Base-by-base conservation (phyloP, 371 early-diverging fungal genomes). In the Rhizopus sp. region DNA sequence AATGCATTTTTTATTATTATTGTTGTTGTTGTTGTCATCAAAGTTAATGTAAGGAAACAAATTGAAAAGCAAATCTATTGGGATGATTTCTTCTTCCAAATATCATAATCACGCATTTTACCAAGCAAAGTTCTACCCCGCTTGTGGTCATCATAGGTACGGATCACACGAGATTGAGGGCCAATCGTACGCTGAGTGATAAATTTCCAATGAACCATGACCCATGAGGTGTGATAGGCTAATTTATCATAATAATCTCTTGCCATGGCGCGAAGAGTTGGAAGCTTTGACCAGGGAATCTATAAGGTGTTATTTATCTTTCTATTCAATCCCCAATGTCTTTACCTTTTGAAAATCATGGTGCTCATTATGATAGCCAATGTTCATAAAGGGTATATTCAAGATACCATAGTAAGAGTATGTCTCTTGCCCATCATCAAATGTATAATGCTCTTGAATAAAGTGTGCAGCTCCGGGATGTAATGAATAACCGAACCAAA, bases 381-480 rank as follows among this genome's bases (percentile, higher is more conserved):
- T 92, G 77, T 92, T 93, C 80, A 92, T 83, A 62, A 85, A 91
- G 37, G 90, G 81, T 41, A 77, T 55, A 77, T 97, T 98, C 45
- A 95, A 79, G 45, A 83, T 73, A 42, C 97, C 98, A 66, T 98
- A 98, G 87, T 98, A 98, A 32, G 93, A 93, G 76, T 97, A 97
- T 1, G 97, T 97, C 73, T 98, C 98, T 74, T 94, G 93, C 12
- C 95, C 98, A 62, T 94, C 90, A 49, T 84, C 88, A 81, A 94
- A 96, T 23, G 94, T 94, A 70, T 94, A 98, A 77, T 98, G 98
- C 80, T 98, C 99, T 77, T 95, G 95, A 63, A 98, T 90, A 57
- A 97, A 96, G 69, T 98, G 99, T 16, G 94, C 98, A 4, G 97
- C 97, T 31, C 91, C 93, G 12, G 97, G 97, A 75, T 98, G 98